Base-by-base conservation (phyloP, 228 moss, liverwort and hornwort genomes). In the Sphagnum magellanicum region DNA sequence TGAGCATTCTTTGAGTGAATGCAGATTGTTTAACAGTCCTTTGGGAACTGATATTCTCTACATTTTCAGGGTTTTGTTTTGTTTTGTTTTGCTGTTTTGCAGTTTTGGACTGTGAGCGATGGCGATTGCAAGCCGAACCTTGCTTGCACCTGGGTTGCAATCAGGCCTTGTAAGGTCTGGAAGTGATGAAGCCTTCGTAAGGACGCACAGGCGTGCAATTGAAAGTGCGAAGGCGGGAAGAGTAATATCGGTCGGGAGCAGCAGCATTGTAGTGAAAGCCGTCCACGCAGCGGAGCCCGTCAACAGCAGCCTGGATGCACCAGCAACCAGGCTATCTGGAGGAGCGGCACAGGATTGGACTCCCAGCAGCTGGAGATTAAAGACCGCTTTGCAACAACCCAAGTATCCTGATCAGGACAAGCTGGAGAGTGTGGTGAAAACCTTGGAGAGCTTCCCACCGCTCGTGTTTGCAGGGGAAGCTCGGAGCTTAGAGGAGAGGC, bases 381-480 rank as follows among this genome's bases (percentile, higher is more conserved):
- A 71, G 62, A 74, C 67, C 68, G 82, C 86, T 49, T 61, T 82
- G 65, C 86, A 86, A 71, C 86, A 82, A 73, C 86, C 86, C 16
- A 64, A 48, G 6, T 86, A 86, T 67, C 86, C 86, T 0, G 74
- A 80, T 51, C 13, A 32, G 11, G 61, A 71, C 58, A 78, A 65
- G 76, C 71, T 83, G 47, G 50, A 48, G 63, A 80, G 78, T 4
- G 83, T 80, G 13, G 80, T 80, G 71, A 67, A 59, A 64, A 67
- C 67, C 71, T 57, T 86, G 83, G 78, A 80, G 60, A 66, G 65
- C 0, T 86, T 63, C 70, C 86, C 86, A 4, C 86, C 86, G 5
- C 80, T 86, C 3, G 86, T 83, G 67, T 86, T 86, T 53, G 86
- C 86, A 0, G 86, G 86, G 0, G 86, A 86, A 60, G 79, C 86